Conservation (phyloP, 2,329 filamentous ascomycete species). For the Beauveria sp. region DNA sequence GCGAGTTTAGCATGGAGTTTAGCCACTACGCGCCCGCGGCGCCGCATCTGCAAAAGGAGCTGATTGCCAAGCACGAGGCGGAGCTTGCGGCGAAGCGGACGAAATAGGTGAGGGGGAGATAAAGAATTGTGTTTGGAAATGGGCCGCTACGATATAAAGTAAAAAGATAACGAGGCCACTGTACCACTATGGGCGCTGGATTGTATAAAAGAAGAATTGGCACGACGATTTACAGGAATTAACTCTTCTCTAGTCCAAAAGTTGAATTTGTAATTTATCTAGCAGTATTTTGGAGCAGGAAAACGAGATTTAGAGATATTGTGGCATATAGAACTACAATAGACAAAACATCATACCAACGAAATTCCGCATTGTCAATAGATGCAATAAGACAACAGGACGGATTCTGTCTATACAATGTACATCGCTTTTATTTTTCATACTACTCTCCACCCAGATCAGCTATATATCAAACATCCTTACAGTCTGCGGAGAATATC, state of each 20-base stretch:
- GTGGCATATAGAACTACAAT: conserved; percentile 7
- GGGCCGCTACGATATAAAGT: background rate
- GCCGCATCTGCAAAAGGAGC: conserved; percentile 70
- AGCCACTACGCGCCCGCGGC: conserved; percentile 88
- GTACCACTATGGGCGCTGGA: conserved; percentile 1
- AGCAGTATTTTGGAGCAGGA: background rate
- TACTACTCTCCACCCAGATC: background rate
- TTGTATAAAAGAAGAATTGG: conserved; percentile 3
- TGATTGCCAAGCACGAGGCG: conserved; percentile 51
- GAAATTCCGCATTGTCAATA: conserved; percentile 41
- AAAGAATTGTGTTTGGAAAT: background rate
- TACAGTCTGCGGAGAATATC: conserved; percentile 66
- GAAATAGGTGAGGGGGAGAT: conserved; percentile 32
- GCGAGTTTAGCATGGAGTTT: conserved; percentile 98
- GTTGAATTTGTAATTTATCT: conserved; percentile 3
- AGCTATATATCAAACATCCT: background rate
- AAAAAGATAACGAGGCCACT: background rate
- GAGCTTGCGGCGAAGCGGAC: conserved; percentile 50
- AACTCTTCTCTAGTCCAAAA: conserved; percentile 8
- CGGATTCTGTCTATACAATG: background rate
- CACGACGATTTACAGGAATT: conserved; percentile 2
- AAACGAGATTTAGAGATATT: background rate
- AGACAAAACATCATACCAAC: background rate
- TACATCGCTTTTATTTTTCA: background rate
- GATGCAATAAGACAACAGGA: too few species aligned